Evolutionary conservation across 2,329 filamentous ascomycete genomes (phyloP).

Genomic region (Zymoseptoria pseudotritici): DNA sequence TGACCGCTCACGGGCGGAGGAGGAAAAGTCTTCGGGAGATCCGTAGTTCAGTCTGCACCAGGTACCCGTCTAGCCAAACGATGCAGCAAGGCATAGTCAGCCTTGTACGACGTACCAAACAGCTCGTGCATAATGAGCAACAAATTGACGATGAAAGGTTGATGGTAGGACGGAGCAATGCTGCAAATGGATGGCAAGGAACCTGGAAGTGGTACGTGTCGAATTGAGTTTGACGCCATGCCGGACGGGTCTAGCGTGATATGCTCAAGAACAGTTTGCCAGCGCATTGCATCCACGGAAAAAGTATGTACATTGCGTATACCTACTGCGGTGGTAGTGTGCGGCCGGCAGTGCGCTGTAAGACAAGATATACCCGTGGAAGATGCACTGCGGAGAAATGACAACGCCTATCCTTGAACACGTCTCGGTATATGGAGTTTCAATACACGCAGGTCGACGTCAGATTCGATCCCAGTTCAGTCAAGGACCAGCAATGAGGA

Average conservation of each 20-base stretch:
- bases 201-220: neutral
- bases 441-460: constrained; percentile 2
- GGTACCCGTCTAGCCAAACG: neutral
- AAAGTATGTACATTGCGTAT: neutral
- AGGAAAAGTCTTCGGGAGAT: neutral
- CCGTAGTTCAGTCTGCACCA: neutral
- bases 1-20: neutral
- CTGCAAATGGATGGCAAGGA: neutral
- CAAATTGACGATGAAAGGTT: neutral
- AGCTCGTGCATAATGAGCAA: constrained; percentile 4
- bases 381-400: neutral
- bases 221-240: neutral
- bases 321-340: constrained; percentile 1
- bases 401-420: neutral
- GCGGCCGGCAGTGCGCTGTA: neutral
- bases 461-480: constrained; percentile 1
- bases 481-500: neutral
- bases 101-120: constrained; percentile 5
- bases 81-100: neutral
- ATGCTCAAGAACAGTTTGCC: neutral
- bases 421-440: neutral
- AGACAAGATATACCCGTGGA: neutral
- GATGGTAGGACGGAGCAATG: neutral
- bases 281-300: neutral
- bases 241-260: neutral